These are phyloP conservation scores for Phialemonium atrogriseum DNA, from an alignment of 2,329 filamentous ascomycete genomes.

Conservation along the genomic window DNA sequence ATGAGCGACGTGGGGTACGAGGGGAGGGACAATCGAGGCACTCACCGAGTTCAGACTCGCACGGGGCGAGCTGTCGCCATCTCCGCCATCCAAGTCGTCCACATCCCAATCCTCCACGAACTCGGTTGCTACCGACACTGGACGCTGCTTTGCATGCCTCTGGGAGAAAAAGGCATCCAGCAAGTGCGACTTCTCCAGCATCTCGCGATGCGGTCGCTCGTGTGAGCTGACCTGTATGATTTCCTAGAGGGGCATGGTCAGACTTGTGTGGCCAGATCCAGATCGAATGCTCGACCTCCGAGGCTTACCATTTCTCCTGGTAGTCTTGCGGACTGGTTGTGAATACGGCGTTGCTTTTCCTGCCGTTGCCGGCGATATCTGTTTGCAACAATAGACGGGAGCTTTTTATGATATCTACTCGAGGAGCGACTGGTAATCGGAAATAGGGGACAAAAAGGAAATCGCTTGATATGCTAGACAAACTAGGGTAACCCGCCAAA, in stretches of 20 bases:
- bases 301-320: slow-evolving; percentile 22
- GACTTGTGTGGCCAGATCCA: neutral
- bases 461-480: slow-evolving; percentile 23
- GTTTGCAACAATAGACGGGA: no score
- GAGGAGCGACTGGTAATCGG: no score
- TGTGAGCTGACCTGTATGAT: slow-evolving; percentile 20
- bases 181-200: slow-evolving; percentile 40
- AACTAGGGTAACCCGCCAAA: slow-evolving; percentile 31
- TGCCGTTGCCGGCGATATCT: slow-evolving; percentile 34
- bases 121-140: slow-evolving; percentile 65
- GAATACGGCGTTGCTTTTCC: slow-evolving; percentile 6
- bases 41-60: slow-evolving; percentile 66
- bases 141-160: slow-evolving; percentile 44
- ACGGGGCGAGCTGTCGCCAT: slow-evolving; percentile 54
- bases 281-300: neutral
- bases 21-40: slow-evolving; percentile 8
- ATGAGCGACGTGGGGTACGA: slow-evolving; percentile 11
- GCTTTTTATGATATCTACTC: no score
- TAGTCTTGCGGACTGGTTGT: slow-evolving; percentile 3
- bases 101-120: slow-evolving; percentile 68
- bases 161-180: slow-evolving; percentile 55
- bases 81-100: slow-evolving; percentile 57
- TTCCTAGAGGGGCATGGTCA: slow-evolving; percentile 16
- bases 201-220: slow-evolving; percentile 37
- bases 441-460: no score